Conservation (phyloP, 345 rosid species). For the Lagerstroemia speciosa region DNA sequence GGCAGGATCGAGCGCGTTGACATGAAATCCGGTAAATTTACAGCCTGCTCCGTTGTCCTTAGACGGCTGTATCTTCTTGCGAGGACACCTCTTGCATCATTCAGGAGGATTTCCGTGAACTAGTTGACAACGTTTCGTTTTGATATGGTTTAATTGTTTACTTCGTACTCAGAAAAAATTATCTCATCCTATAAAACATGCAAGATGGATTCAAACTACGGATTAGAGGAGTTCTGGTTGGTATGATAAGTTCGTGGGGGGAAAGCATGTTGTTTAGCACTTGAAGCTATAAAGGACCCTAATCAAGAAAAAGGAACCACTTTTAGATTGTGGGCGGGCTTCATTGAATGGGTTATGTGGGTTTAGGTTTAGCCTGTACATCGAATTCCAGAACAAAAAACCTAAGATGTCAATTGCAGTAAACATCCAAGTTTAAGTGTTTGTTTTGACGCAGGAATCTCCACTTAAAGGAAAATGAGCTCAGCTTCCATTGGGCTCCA, state of each 20-base stretch:
- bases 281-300: neutral
- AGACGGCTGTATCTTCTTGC: neutral
- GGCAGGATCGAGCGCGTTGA: constrained; percentile 80
- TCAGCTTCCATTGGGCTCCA: constrained; percentile 18
- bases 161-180: neutral
- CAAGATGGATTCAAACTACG: neutral
- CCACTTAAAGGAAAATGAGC: constrained; percentile 56
- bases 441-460: constrained; percentile 89
- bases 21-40: constrained; percentile 73
- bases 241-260: neutral
- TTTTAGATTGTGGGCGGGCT: neutral
- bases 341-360: neutral
- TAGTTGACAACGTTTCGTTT: neutral
- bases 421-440: constrained; percentile 33
- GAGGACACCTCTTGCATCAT: neutral
- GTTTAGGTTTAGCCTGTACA: neutral
- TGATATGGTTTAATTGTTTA: neutral
- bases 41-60: neutral
- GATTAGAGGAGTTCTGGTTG: neutral
- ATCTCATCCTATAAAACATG: neutral
- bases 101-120: neutral
- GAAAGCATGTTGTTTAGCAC: neutral
- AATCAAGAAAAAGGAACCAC: neutral
- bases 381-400: neutral
- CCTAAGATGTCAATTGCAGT: neutral